phyloP scores from a whole-genome alignment of 345 rosid genomes.

The Rhodamnia argentea region DNA sequence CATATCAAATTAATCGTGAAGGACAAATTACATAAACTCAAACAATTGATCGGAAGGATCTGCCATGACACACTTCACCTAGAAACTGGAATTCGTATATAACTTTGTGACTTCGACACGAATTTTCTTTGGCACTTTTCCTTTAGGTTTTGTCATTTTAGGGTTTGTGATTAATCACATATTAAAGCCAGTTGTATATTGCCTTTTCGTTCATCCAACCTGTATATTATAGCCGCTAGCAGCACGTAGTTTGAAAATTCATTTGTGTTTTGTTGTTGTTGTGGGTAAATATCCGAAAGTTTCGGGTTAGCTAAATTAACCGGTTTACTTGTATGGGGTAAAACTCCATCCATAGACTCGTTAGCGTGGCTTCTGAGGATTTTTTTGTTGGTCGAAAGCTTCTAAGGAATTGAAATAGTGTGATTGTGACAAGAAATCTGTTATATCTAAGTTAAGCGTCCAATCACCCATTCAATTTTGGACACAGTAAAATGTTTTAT shows the following conservation, averaged over 20 bases:
- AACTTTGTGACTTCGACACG: neutral
- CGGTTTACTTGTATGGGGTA: neutral
- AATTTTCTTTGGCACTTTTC: neutral
- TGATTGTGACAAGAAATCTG: neutral
- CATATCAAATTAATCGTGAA: no score
- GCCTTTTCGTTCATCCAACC: neutral
- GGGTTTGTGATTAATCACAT: neutral
- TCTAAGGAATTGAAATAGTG: neutral
- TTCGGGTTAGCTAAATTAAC: no score
- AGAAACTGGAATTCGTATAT: neutral
- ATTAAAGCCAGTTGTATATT: neutral
- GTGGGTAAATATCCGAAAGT: neutral
- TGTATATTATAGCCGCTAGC: no score
- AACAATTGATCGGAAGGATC: no score
- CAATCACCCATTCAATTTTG: neutral
- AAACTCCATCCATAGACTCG: neutral
- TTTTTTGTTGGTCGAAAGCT: neutral
- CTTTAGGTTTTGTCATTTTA: neutral
- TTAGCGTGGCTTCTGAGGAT: neutral
- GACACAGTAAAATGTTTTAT: neutral
- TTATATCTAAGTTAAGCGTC: neutral
- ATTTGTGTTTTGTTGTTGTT: neutral
- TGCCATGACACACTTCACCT: neutral
- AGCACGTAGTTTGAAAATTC: neutral
- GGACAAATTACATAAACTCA: neutral